These are phyloP conservation scores for Ichthyophthirius multifiliis DNA, from an alignment of 169 alveolate genomes.

Conservation along the genomic window DNA sequence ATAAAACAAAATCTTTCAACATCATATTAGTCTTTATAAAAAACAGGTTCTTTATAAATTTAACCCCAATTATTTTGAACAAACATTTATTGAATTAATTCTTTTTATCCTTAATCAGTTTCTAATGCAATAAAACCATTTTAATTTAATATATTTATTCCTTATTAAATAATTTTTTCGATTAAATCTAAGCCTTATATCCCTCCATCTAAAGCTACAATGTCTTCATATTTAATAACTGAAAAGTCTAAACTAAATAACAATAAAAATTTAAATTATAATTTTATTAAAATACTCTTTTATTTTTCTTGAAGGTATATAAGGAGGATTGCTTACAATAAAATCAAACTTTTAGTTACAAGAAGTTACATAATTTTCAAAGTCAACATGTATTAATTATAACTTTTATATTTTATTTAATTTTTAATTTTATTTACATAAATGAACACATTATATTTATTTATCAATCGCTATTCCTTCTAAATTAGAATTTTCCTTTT, in stretches of 20 bases:
- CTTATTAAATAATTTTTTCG: not conserved
- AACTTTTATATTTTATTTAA: not conserved
- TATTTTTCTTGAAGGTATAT: not conserved
- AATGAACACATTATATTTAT: not conserved
- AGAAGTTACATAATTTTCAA: not conserved
- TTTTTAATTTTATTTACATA: not conserved
- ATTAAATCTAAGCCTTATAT: not conserved
- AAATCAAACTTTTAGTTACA: not conserved
- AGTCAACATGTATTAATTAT: not conserved
- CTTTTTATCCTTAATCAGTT: not conserved
- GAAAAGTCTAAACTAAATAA: not conserved
- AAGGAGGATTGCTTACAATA: not conserved
- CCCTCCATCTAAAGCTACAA: not conserved
- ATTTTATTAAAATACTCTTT: not conserved
- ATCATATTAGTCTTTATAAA: not conserved
- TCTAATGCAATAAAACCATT: not conserved
- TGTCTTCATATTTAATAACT: not conserved
- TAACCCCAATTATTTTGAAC: not conserved
- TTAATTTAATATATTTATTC: not conserved
- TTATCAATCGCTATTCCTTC: not conserved
- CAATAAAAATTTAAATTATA: not conserved
- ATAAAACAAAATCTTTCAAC: not conserved
- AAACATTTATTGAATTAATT: not conserved
- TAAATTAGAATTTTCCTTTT: not conserved
- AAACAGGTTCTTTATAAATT: not conserved